Base-by-base conservation (phyloP, 108 stramenopile genomes). In the Nitzschia putrida region DNA sequence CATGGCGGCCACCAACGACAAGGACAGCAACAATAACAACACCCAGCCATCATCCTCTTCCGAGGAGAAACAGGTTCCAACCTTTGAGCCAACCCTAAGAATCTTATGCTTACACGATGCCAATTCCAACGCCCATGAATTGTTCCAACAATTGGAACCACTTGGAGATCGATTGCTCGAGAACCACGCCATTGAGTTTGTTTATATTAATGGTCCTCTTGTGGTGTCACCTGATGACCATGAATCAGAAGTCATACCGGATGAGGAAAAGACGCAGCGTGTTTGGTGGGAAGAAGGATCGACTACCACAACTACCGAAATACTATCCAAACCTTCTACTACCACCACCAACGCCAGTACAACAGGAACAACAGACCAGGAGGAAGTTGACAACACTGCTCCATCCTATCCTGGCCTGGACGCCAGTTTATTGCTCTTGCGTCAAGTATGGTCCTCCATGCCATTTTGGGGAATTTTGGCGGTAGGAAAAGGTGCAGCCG, bases 391-490 rank as follows among this genome's bases (percentile, higher is more conserved):
- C n/a, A n/a, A n/a, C n/a, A n/a, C n/a, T n/a, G n/a, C 49, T 41
- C 12, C 22, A 29, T 12, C 23, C 41, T 76, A 45, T 71, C 22
- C 57, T 56, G 74, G 72, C 38, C 65, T 92, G 53, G 94, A 95
- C 73, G 94, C 94, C 0, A 88, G 88, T 2, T 37, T 95, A 10
- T 71, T 89, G 23, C 80, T 92, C 45, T 65, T 95, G 25, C 64
- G 78, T 23, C 94, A 95, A 76, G 69, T 95, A 47, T 95, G 91
- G 91, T 65, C 69, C 10, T 78, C 71, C 50, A 64, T 72, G 60
- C 87, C 93, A 10, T 90, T 89, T 80, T 79, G 78, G 66, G 94
- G 94, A 9, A 78, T 95, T 18, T 37, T 95, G 45, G 94, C 84
- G 10, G 40, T 91, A 12, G 89, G 88, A 47, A 87, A 95, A 72